Conservation (phyloP, 2,329 filamentous ascomycete genomes). For the Ascochyta fabae region DNA sequence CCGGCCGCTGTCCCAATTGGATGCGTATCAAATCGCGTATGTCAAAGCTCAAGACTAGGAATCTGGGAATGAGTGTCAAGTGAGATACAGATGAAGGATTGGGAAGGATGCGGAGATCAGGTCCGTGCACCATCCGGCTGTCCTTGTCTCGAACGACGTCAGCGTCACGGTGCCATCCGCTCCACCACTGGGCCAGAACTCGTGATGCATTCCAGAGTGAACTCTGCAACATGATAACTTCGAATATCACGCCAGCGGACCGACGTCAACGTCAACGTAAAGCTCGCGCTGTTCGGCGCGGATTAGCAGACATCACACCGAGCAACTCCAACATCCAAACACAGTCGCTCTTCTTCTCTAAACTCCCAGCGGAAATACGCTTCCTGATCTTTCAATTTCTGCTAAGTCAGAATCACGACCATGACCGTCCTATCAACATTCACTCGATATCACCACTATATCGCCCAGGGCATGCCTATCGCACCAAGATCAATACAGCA, state of each 20-base stretch:
- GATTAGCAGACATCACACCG: slow-evolving; percentile 25
- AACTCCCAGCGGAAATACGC: slow-evolving; percentile 35
- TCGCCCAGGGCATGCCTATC: slow-evolving; percentile 39
- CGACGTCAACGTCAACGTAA: slow-evolving; percentile 21
- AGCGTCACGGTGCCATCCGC: background rate
- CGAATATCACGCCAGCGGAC: background rate
- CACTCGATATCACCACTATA: slow-evolving; percentile 20
- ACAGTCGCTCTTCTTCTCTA: slow-evolving; percentile 31
- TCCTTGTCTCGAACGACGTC: slow-evolving; percentile 2
- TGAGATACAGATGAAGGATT: background rate
- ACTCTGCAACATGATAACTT: slow-evolving; percentile 8
- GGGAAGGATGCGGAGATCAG: background rate
- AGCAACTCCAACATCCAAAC: slow-evolving; percentile 26
- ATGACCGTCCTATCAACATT: slow-evolving; percentile 7
- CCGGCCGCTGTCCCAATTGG: background rate
- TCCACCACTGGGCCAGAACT: background rate
- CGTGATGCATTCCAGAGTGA: background rate
- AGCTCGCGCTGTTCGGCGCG: slow-evolving; percentile 24
- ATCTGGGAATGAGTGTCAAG: background rate
- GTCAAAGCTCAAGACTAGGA: background rate
- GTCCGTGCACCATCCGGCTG: slow-evolving; percentile 5
- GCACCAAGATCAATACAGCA: slow-evolving; percentile 32
- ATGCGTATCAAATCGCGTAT: background rate
- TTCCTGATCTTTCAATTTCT: slow-evolving; percentile 23
- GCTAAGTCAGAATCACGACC: slow-evolving; percentile 22